Percentiles rank a stretch among this genome's conserved stretches.
Evolutionary conservation across 1,284 basidiomycete genomes (phyloP).

Genomic region (Anthracocystis setariae): DNA sequence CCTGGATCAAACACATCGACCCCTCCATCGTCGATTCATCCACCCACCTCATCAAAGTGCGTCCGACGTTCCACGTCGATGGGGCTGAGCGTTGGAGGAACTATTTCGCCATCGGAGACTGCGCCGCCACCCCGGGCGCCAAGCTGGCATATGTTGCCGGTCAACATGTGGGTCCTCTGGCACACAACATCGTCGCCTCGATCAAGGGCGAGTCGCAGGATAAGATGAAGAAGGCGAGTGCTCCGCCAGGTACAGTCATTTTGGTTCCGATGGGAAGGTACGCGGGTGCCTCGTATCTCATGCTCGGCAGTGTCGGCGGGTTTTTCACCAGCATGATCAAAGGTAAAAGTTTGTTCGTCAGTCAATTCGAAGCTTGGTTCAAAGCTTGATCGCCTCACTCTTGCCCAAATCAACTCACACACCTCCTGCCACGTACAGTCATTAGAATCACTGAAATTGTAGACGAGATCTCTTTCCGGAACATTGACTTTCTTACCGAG

Average conservation of each 20-base stretch:
- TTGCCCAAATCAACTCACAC: too few species aligned
- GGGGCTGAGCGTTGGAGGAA: conserved; percentile 11
- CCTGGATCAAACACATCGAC: conserved; percentile 65
- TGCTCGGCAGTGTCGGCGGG: conserved; percentile 22
- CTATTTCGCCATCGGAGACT: conserved; percentile 64
- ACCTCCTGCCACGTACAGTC: too few species aligned
- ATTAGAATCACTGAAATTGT: too few species aligned
- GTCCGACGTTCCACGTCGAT: conserved; percentile 43
- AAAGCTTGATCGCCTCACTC: conserved; percentile 7
- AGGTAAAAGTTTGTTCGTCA: conserved; percentile 42
- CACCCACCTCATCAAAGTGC: conserved; percentile 65
- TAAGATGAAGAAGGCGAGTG: conserved; percentile 15
- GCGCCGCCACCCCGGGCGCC: conserved; percentile 43
- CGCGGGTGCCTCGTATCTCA: conserved; percentile 38
- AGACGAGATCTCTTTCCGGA: too few species aligned
- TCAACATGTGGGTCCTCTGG: conserved; percentile 40
- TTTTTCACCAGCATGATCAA: conserved; percentile 40
- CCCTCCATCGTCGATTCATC: conserved; percentile 52
- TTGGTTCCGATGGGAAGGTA: conserved; percentile 41
- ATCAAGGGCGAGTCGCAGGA: conserved; percentile 16
- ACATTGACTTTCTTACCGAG: too few species aligned
- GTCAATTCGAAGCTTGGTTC: conserved; percentile 28
- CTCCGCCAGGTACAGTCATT: conserved; percentile 15
- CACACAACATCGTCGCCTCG: conserved; percentile 44
- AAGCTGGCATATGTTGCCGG: conserved; percentile 38